phyloP scores from a whole-genome alignment of 176 grass and related monocot species.

The Bromus sterilis region DNA sequence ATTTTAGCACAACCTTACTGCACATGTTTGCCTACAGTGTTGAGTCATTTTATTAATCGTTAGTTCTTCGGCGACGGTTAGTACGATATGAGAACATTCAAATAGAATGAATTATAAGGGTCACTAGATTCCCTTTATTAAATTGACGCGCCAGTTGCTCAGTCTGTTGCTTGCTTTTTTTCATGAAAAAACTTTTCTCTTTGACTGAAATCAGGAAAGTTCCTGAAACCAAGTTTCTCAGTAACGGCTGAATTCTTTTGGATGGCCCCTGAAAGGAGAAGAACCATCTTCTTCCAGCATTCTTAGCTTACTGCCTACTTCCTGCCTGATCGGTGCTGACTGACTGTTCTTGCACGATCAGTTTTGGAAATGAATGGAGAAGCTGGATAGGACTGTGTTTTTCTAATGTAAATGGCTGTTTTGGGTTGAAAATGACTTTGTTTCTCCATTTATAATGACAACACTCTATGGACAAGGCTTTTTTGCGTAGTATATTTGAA shows the following conservation, averaged over 20 bases:
- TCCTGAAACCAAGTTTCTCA: background rate
- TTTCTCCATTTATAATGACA: conserved; percentile 3
- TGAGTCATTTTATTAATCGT: background rate
- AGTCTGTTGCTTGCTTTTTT: background rate
- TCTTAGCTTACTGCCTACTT: background rate
- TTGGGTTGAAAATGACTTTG: background rate
- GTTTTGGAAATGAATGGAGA: background rate
- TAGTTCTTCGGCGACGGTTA: background rate
- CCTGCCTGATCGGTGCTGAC: background rate
- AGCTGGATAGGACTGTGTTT: background rate
- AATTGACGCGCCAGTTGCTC: background rate
- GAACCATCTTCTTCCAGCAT: background rate
- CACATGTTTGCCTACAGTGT: background rate
- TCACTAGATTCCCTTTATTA: background rate
- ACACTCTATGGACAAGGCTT: background rate
- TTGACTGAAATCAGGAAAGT: background rate
- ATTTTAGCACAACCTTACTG: background rate
- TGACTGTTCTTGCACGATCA: background rate
- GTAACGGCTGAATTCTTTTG: background rate
- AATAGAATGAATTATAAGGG: background rate
- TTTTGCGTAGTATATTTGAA: background rate
- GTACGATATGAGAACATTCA: background rate
- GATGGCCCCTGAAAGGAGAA: background rate
- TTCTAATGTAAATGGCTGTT: background rate
- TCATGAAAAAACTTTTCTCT: background rate